Base-by-base conservation (phyloP, 1,284 basidiomycete genomes). In the Taiwanofungus camphoratus region DNA sequence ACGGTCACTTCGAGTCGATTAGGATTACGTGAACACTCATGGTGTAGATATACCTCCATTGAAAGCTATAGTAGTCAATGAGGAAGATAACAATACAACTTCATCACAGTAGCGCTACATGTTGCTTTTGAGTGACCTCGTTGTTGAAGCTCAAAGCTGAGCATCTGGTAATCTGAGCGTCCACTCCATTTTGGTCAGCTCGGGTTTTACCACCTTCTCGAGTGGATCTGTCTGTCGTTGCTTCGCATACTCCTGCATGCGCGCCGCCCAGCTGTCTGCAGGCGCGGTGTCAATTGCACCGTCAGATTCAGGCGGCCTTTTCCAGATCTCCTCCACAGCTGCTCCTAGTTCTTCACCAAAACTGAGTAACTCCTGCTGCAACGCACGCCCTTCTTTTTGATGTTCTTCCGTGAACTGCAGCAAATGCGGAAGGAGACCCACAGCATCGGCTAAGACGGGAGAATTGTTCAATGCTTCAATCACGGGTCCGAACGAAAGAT, bases 301-400 rank as follows among this genome's bases (percentile, higher is more conserved):
- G 4, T 54, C 56, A n/a, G 36, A 29, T 15, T 42, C 44, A 19
- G 48, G 34, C 3, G 53, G 42, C 12, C 65, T 48, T 48, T 64
- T 66, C 85, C 85, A 88, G 5, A 82, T 71, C 44, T 77, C 76
- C 15, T 82, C 77, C 7, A 87, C 56, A 3, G 73, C 73, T 13
- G 61, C 59, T 9, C 64, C 58, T 5, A 85, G 55, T 58, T 81
- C 79, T 13, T 47, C 48, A 46, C 78, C 72, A 38, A 87, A 77
- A 1, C 61, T 65, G 5, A 50, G 48, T 0, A 83, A 54, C 37
- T 82, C 76, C 7, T 62, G 55, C 56, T 85, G 81, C 48, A 90
- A 59, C 3, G 56, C 61, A 26, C 58, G 49, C 0, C 78, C 86
- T 53, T 84, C 81, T 15, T 62, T 57, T 3, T 73, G 69, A 53